Percentiles rank a stretch among this genome's conserved stretches.
phyloP scores from a whole-genome alignment of 116 monocot species.

The Cymodocea nodosa region DNA sequence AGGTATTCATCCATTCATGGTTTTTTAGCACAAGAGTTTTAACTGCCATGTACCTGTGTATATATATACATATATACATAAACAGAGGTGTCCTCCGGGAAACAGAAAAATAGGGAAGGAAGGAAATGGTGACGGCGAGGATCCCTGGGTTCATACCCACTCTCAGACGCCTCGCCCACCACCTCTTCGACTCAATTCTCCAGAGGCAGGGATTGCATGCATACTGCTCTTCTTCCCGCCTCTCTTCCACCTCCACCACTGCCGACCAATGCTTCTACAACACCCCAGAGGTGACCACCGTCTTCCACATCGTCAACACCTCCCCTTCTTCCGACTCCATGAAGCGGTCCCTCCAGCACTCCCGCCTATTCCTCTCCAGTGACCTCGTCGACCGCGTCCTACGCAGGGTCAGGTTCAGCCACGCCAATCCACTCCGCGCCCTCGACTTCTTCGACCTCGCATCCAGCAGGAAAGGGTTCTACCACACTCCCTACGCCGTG shows the following conservation, averaged over 20 bases:
- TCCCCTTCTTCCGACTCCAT: conserved; percentile 34
- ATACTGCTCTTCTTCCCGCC: background rate
- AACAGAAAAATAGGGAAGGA: too few species aligned
- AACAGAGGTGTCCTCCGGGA: too few species aligned
- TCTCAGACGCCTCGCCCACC: background rate
- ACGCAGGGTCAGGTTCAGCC: conserved; percentile 47
- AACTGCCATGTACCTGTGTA: too few species aligned
- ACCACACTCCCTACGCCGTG: conserved; percentile 42
- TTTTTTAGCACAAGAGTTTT: too few species aligned
- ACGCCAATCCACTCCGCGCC: conserved; percentile 35
- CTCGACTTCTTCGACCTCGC: conserved; percentile 48
- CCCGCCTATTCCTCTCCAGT: conserved; percentile 28
- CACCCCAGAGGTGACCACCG: conserved; percentile 2
- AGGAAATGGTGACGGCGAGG: background rate
- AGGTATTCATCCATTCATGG: too few species aligned
- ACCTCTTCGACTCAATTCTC: background rate
- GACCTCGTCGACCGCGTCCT: conserved; percentile 54
- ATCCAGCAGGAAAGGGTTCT: conserved; percentile 20
- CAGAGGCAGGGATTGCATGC: background rate
- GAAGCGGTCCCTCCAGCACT: conserved; percentile 18
- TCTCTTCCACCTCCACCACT: background rate
- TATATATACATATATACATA: too few species aligned
- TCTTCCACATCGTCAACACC: conserved; percentile 48
- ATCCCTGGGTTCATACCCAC: background rate
- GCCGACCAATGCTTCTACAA: background rate